Base-by-base conservation (phyloP, 225 moss, liverwort and hornwort species). In the Sphagnum tenellum region DNA sequence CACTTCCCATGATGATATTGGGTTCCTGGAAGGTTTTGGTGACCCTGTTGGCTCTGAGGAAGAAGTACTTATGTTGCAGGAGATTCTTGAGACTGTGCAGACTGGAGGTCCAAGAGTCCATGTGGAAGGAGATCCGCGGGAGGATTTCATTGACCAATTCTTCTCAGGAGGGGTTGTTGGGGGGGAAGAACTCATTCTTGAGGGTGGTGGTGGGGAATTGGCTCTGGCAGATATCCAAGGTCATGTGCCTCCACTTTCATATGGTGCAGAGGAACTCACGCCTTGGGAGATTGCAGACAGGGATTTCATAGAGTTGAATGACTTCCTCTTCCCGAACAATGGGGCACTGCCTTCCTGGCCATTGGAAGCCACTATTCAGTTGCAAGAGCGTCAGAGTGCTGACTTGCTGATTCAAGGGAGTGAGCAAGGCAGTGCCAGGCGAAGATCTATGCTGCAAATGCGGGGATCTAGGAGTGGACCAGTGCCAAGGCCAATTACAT, bases 231-330 rank as follows among this genome's bases (percentile, higher is more conserved):
- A 53, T 7, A 6, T 7, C 7, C 53, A 53, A 53, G 53, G 10
- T 6, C 53, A 53, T 29, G 29, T 29, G 1, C 29, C 29, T 29
- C 29, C 29, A 29, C 29, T 10, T 53, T 6, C 53, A 53, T 53
- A 53, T 53, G 57, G 57, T 4, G 12, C 57, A 57, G 13, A 5
- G 1, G 52, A 52, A 9, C 57, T 9, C 9, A 46, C 52, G n/a
- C 56, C 51, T 71, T 12, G 10, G 2, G 29, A 50, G 46, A 6
- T 50, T 60, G 9, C 50, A 5, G 3, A 14, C 2, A 79, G 79
- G 55, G 79, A 83, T 62, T 83, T 63, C 52, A 66, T 83, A 61
- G 83, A 83, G 69, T 64, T 83, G 9, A 76, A 83, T 49, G 83
- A 83, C 72, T 45, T 83, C 49, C 55, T 64, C 2, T 48, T 12